Percentiles rank a stretch among this genome's conserved stretches.
Conservation (phyloP, 2,329 filamentous ascomycete genomes). For the Sporothrix pseudoabietina region DNA sequence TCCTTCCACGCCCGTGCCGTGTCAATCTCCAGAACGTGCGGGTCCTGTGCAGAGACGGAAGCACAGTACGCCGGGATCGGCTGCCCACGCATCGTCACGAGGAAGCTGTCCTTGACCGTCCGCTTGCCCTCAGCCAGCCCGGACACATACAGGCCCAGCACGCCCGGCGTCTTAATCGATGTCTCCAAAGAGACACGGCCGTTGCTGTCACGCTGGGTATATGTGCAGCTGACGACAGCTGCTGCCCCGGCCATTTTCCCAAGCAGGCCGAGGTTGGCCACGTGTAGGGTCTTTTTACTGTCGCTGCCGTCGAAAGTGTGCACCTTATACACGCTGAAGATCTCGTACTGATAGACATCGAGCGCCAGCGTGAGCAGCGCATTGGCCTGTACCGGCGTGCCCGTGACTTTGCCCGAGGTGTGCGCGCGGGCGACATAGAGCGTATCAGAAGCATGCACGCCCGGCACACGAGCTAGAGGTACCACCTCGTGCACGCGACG, state of each 20-base stretch:
- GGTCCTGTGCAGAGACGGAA: slow-evolving; percentile 53
- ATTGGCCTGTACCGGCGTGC: slow-evolving; percentile 50
- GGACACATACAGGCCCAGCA: slow-evolving; percentile 75
- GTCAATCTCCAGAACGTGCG: slow-evolving; percentile 74
- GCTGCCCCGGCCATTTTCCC: slow-evolving; percentile 90
- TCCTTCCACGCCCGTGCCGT: slow-evolving; percentile 75
- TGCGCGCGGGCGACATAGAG: slow-evolving; percentile 76
- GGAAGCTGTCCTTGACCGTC: slow-evolving; percentile 65
- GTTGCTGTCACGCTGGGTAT: slow-evolving; percentile 51
- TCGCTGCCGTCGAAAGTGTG: slow-evolving; percentile 52
- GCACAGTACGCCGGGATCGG: slow-evolving; percentile 70
- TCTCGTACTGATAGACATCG: slow-evolving; percentile 71
- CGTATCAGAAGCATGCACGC: slow-evolving; percentile 52
- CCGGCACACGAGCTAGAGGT: slow-evolving; percentile 71
- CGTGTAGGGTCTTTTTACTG: slow-evolving; percentile 50
- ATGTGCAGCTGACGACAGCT: slow-evolving; percentile 66
- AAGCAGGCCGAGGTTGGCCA: slow-evolving; percentile 75
- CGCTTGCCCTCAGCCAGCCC: slow-evolving; percentile 56
- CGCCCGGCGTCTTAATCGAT: slow-evolving; percentile 77
- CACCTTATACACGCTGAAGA: slow-evolving; percentile 74
- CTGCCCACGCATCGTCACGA: slow-evolving; percentile 72
- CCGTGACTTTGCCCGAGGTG: slow-evolving; percentile 63
- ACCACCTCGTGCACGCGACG: slow-evolving; percentile 68
- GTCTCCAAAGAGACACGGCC: slow-evolving; percentile 67
- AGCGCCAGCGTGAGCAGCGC: slow-evolving; percentile 64